These are phyloP conservation scores for Exophiala dermatitidis DNA, from an alignment of 2,329 filamentous ascomycete species.

Conservation along the genomic window DNA sequence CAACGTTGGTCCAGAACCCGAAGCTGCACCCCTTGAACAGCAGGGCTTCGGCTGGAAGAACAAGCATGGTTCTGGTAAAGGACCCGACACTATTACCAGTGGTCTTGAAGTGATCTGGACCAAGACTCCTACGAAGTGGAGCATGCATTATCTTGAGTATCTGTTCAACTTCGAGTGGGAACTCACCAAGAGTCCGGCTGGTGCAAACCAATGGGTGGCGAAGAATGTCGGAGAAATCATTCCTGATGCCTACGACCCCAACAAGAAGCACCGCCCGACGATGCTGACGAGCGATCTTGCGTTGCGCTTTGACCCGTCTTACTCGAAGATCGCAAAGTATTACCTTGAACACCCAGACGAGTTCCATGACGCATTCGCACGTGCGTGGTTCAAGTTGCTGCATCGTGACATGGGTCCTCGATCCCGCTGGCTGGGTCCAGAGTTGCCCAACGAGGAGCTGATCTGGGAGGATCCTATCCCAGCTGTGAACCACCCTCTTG, in stretches of 20 bases:
- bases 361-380: slow-evolving; percentile 61
- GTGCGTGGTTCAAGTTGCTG: slow-evolving; percentile 76
- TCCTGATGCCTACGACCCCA: slow-evolving; percentile 62
- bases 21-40: slow-evolving; percentile 55
- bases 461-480: slow-evolving; percentile 71
- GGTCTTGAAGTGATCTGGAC: slow-evolving; percentile 77
- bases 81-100: slow-evolving; percentile 65
- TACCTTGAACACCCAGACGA: slow-evolving; percentile 63
- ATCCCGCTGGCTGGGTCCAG: slow-evolving; percentile 64
- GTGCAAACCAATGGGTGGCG: slow-evolving; percentile 69
- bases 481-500: slow-evolving; percentile 47
- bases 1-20: slow-evolving; percentile 61
- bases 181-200: slow-evolving; percentile 65
- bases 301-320: slow-evolving; percentile 62
- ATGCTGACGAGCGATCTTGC: slow-evolving; percentile 73
- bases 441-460: slow-evolving; percentile 62
- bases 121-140: slow-evolving; percentile 67
- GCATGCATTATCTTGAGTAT: slow-evolving; percentile 66
- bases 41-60: slow-evolving; percentile 70
- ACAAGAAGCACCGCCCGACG: slow-evolving; percentile 64
- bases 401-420: slow-evolving; percentile 73
- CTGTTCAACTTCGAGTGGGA: slow-evolving; percentile 75
- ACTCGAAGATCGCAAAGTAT: slow-evolving; percentile 67
- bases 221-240: slow-evolving; percentile 61
- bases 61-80: slow-evolving; percentile 58